Base-by-base conservation (phyloP, 352 stramenopile species). In the Phytophthora colocasiae region DNA sequence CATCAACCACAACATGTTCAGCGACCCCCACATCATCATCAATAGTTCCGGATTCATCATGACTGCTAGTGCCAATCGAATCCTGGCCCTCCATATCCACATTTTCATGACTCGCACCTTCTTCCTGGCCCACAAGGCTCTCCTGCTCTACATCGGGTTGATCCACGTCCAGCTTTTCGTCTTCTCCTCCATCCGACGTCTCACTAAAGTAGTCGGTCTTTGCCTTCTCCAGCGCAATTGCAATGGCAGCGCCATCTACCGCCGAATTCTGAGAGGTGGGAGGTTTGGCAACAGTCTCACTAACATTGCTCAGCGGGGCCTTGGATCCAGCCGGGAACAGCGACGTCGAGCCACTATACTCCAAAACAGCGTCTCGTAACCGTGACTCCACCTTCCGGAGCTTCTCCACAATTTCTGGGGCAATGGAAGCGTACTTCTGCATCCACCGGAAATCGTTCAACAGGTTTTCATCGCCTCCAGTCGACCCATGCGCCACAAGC, bases 371-470 rank as follows among this genome's bases (percentile, higher is more conserved):
- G 10, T 87, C 73, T 34, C 79, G 71, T 65, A 87, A 69, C 5
- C 49, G 67, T 6, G 45, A 56, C 62, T 90, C 78, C 6, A 90
- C 66, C 15, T 61, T 71, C 8, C 66, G 58, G 8, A 92, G 77
- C 19, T 77, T 81, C 15, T 77, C 44, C 9, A 80, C 73, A 57
- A 89, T 77, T 17, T 80, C 69, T 1, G 83, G 83, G 6, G 80
- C 77, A n/a, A 75, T 67, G 7, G 69, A 69, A 9, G 73, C 70
- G 29, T 90, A 92, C 46, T 87, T 88, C 17, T 71, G 70, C 51
- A 82, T 73, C 77, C 77, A 82, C 22, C 66, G 57, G 58, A 58
- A 63, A 49, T 64, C 56, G 48, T 69, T 75, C 24, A 73, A 26
- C 40, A 69, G 26, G 24, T 66, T 57, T 15, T 19, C 66, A 54